Conservation (phyloP, 345 rosid genomes). For the Gossypium longicalyx region DNA sequence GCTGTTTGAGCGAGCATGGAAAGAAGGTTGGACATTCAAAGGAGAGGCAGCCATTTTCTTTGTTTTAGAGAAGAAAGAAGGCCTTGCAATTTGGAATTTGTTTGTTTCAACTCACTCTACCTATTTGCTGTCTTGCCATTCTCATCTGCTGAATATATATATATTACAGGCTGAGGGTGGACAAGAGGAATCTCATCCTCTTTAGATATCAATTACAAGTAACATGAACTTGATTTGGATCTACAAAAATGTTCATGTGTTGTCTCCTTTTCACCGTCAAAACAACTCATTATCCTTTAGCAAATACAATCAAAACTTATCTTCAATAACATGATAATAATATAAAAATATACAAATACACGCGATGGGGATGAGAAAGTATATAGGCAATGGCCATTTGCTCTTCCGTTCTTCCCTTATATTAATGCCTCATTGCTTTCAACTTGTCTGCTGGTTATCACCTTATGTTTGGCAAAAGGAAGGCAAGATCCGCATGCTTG, state of each 20-base stretch:
- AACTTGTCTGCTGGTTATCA: neutral
- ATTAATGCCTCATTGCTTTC: neutral
- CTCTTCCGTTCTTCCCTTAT: neutral
- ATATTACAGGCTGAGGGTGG: neutral
- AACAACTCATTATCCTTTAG: neutral
- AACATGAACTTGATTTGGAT: neutral
- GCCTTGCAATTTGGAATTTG: neutral
- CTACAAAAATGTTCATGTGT: neutral
- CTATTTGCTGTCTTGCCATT: neutral
- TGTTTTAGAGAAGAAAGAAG: neutral
- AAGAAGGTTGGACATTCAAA: neutral
- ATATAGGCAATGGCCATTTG: neutral
- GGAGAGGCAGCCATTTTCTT: constrained; percentile 3
- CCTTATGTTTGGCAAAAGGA: neutral
- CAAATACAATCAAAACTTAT: neutral
- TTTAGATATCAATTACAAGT: neutral
- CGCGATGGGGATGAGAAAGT: neutral
- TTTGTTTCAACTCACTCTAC: neutral
- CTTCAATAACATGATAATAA: neutral
- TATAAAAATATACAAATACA: neutral
- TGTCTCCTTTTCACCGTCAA: neutral
- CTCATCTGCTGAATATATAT: constrained; percentile 4
- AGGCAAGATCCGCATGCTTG: constrained; percentile 1
- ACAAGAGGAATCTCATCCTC: constrained; percentile 8
- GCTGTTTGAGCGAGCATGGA: constrained; percentile 38